phyloP scores from a whole-genome alignment of 176 grass and related monocot species.

The Alloteropsis semialata region DNA sequence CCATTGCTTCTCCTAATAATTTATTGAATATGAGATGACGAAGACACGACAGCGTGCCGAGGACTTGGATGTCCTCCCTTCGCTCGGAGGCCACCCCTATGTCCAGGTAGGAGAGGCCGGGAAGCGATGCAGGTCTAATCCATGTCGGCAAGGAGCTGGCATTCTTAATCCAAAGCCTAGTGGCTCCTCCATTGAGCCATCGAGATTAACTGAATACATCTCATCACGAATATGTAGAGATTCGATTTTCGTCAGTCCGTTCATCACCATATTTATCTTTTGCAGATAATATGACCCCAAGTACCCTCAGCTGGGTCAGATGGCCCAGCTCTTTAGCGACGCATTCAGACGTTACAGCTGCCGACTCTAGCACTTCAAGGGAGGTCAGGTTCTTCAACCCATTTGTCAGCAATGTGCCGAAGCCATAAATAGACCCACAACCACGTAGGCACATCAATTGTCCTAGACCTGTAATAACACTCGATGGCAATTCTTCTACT shows the following conservation, averaged over 20 bases:
- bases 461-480: background rate
- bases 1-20: background rate
- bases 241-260: background rate
- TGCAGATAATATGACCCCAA: too few species aligned
- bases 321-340: background rate
- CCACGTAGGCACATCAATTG: background rate
- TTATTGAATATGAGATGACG: rapidly evolving
- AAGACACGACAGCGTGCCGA: background rate
- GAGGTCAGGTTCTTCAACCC: background rate
- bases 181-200: background rate
- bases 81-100: background rate
- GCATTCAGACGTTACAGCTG: too few species aligned
- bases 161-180: background rate
- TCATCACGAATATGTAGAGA: background rate
- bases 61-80: background rate
- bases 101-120: background rate
- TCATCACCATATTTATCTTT: rapidly evolving
- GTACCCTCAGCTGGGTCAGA: background rate
- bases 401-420: background rate
- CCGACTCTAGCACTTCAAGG: background rate
- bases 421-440: rapidly evolving
- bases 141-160: background rate
- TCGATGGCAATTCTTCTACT: background rate
- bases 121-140: background rate
- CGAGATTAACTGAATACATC: background rate